Evolutionary conservation across 2,329 filamentous ascomycete genomes (phyloP).

Genomic region (Endothia cerciana): DNA sequence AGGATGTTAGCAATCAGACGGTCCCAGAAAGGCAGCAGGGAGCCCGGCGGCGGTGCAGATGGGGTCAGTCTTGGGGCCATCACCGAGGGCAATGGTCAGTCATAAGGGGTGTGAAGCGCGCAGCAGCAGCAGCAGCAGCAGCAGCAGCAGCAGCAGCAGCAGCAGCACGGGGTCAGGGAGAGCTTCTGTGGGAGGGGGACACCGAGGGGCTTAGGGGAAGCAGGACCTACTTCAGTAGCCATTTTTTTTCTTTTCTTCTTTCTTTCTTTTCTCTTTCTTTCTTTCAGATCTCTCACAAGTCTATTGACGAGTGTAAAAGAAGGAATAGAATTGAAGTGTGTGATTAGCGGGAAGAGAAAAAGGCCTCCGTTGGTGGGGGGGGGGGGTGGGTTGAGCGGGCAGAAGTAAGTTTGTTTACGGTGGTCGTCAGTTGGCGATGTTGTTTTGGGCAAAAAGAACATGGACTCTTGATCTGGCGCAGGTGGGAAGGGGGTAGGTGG

Average conservation of each 20-base stretch:
- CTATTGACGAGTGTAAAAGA: conserved; percentile 26
- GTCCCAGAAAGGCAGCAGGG: background rate
- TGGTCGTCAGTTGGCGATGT: conserved; percentile 26
- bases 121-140: no score
- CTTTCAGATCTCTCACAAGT: conserved; percentile 28
- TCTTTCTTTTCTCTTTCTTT: no score
- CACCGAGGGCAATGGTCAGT: background rate
- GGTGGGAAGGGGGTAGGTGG: conserved; percentile 24
- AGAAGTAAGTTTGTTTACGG: conserved; percentile 18
- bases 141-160: no score
- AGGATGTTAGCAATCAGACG: conserved; percentile 33
- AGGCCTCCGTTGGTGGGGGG: conserved; percentile 6
- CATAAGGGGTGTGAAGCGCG: background rate
- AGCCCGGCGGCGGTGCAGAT: background rate
- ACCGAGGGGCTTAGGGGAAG: conserved; percentile 6
- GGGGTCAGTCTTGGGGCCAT: background rate
- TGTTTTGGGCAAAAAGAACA: conserved; percentile 27
- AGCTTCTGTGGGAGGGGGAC: conserved; percentile 8
- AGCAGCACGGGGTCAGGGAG: conserved; percentile 8
- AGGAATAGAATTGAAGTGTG: conserved; percentile 25
- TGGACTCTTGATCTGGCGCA: conserved; percentile 16
- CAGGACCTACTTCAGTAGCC: conserved; percentile 38
- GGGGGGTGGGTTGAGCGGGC: conserved; percentile 15
- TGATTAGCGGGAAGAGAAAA: conserved; percentile 21
- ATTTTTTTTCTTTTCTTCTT: no score